Evolutionary conservation across 2,329 filamentous ascomycete genomes (phyloP), one percentile per base, ranked within the genome.

Genomic region (Chrysoporthe austroafricana): DNA sequence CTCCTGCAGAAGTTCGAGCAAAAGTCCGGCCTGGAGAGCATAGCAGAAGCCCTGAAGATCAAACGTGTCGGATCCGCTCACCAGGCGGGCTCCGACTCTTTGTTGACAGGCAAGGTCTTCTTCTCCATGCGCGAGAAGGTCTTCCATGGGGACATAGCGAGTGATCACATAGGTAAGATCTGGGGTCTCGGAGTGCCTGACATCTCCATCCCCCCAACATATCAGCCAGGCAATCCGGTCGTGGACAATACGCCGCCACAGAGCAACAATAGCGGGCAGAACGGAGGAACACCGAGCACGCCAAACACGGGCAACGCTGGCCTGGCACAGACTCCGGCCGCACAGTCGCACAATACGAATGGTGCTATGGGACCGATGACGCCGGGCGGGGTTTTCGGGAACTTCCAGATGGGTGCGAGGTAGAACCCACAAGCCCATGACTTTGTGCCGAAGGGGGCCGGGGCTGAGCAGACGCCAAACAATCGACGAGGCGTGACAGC

Each of bases 71-170:
- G 96, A 13, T 88, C 90, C 44, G 92, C 93, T 63, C 96, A 99
- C 78, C 94, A 97, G 76, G 96, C 94, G 50, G 96, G 95, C 39
- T 97, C 93, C 0, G 96, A 99, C 79, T 95, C 94, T 26, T 87
- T 97, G 73, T 87, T 99, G 42, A 99, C 96, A 0, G 96, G 96
- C 61, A 91, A 91, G 73, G 93, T 97, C 42, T 99, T 97, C 81
- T 99, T 97, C 87, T 91, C 94, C 74, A 91, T 98, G 84, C 89
- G 90, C 69, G 91, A 94, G 76, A 90, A 92, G 76, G 92, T 98
- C 71, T 98, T 97, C 80, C 90, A 91, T 73, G 91, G 92, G 70
- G 86, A 89, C 34, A 91, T 97, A 59, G 89, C 92, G 7, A 88
- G 92, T 42, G 91, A 96, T 73, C 93, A 96, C 72, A 83, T 92